phyloP scores from a whole-genome alignment of 192 early-diverging fungal species.

The Linnemannia zychae region DNA sequence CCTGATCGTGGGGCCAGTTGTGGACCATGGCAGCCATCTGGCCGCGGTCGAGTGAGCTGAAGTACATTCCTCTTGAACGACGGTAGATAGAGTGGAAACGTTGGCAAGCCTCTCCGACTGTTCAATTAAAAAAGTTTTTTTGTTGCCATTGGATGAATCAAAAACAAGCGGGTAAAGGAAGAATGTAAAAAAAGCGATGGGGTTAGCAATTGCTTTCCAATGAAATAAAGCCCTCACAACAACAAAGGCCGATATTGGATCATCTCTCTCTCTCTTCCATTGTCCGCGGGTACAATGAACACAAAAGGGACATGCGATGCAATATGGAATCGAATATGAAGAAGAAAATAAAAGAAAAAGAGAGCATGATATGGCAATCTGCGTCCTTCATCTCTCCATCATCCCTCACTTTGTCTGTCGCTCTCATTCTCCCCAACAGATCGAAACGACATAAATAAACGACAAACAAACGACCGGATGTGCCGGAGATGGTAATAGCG shows the following conservation, averaged over 20 bases:
- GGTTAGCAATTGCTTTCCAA: neutral
- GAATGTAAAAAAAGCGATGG: constrained; percentile 16
- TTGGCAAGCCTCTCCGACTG: constrained; percentile 64
- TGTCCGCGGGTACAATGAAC: neutral
- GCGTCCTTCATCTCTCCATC: neutral
- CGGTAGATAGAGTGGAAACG: constrained; percentile 68
- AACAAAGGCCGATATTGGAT: neutral
- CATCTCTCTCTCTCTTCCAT: neutral
- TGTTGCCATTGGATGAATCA: neutral
- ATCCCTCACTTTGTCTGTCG: neutral
- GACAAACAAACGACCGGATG: neutral
- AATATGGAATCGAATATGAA: neutral
- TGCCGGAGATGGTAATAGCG: constrained; percentile 3
- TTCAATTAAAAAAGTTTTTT: constrained; percentile 20
- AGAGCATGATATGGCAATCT: constrained; percentile 4
- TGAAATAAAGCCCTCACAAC: neutral
- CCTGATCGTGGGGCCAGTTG: constrained; percentile 71
- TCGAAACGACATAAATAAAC: constrained; percentile 7
- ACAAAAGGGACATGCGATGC: neutral
- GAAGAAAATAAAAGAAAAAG: constrained; percentile 14
- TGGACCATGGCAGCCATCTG: constrained; percentile 68
- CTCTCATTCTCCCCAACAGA: constrained; percentile 20
- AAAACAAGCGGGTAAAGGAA: no score
- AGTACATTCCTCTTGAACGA: constrained; percentile 68
- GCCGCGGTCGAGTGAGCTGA: constrained; percentile 64